These are phyloP conservation scores for Trametes versicolor DNA, from an alignment of 1,284 basidiomycete species.

Conservation along the genomic window DNA sequence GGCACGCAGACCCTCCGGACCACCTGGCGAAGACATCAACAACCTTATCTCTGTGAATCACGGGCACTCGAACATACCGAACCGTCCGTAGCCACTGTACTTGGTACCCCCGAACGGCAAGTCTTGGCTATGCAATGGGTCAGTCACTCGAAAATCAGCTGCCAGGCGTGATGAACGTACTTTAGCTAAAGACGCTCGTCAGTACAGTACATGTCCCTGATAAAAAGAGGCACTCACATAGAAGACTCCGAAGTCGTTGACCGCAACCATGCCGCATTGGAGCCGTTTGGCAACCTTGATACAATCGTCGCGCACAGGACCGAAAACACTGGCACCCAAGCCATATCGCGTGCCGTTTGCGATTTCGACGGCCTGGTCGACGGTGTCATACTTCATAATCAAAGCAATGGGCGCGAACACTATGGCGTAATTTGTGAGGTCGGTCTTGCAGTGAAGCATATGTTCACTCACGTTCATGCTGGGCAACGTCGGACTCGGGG, in stretches of 20 bases:
- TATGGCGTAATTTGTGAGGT: constrained; percentile 42
- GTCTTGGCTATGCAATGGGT: constrained; percentile 74
- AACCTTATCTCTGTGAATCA: constrained; percentile 17
- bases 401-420: constrained; percentile 92
- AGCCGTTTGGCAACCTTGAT: constrained; percentile 80
- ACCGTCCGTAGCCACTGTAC: constrained; percentile 89
- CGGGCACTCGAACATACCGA: constrained; percentile 61
- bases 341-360: constrained; percentile 91
- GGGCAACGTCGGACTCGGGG: constrained; percentile 79
- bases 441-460: background rate
- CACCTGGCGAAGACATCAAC: constrained; percentile 57
- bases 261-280: constrained; percentile 95
- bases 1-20: constrained; percentile 90
- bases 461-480: constrained; percentile 75
- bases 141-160: constrained; percentile 5
- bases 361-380: constrained; percentile 86
- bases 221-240: constrained; percentile 67
- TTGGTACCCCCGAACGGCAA: constrained; percentile 95
- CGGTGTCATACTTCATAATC: constrained; percentile 82
- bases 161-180: constrained; percentile 49
- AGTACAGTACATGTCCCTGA: constrained; percentile 24
- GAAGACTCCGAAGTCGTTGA: constrained; percentile 95
- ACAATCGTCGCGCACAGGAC: constrained; percentile 80
- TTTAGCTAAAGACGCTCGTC: constrained; percentile 57
- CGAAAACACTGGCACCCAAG: constrained; percentile 97